phyloP scores from a whole-genome alignment of 148 eudicot genomes.

The Salicornia ramosissima region DNA sequence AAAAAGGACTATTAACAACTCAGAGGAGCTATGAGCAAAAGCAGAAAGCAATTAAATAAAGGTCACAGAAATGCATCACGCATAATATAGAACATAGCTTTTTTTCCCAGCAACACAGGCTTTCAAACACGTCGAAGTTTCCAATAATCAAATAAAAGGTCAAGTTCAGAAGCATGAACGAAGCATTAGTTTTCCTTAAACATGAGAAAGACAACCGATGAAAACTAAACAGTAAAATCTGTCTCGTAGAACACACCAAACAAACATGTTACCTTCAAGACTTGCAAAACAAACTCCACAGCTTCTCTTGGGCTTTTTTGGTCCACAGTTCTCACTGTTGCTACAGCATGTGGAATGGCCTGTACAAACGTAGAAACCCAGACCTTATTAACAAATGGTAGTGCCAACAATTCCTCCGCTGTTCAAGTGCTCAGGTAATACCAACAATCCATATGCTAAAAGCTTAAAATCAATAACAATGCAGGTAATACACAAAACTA shows the following conservation, averaged over 20 bases:
- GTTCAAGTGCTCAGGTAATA: conserved; percentile 1
- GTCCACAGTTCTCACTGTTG: conserved; percentile 75
- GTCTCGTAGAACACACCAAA: conserved; percentile 5
- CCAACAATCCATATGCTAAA: neutral
- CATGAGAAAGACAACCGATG: too few relatives aligned
- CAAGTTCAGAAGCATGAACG: neutral
- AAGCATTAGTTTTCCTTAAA: neutral
- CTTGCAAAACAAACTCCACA: conserved; percentile 91
- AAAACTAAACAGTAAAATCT: neutral
- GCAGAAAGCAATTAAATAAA: neutral
- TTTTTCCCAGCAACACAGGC: neutral
- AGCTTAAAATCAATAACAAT: neutral
- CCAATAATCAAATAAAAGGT: neutral
- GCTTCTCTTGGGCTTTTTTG: conserved; percentile 95
- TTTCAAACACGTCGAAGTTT: neutral
- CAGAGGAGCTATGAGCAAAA: neutral
- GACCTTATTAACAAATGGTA: neutral
- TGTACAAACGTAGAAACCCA: conserved; percentile 24
- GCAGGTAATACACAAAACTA: neutral
- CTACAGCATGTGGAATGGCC: conserved; percentile 94
- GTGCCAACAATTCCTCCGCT: neutral
- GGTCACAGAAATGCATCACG: neutral
- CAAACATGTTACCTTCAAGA: conserved; percentile 58
- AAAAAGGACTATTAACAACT: neutral
- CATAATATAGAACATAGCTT: too few relatives aligned